phyloP scores from a whole-genome alignment of 495 filamentous ascomycete genomes.

The Glonium stellatum region DNA sequence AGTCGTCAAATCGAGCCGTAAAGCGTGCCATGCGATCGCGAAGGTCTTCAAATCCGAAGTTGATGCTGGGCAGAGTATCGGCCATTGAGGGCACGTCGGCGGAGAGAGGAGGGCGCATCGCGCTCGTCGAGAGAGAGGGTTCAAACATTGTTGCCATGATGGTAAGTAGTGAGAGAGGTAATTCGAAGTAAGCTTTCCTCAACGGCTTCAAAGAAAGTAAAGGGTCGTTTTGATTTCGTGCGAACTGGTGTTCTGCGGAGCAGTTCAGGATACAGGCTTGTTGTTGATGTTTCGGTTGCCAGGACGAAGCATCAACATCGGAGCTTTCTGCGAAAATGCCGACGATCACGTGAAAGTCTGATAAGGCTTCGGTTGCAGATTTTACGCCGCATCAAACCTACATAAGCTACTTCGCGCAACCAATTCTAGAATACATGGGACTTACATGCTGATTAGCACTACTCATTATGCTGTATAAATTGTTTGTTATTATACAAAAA shows the following conservation, averaged over 20 bases:
- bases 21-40: constrained; percentile 93
- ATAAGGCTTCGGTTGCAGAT: no score
- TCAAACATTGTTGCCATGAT: constrained; percentile 68
- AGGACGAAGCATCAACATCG: not conserved
- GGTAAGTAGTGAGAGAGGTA: not conserved
- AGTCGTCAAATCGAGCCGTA: constrained; percentile 82
- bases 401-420: no score
- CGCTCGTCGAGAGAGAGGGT: constrained; percentile 65
- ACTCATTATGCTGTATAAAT: constrained; percentile 15
- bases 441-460: not conserved
- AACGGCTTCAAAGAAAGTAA: no score
- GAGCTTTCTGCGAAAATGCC: not conserved
- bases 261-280: not conserved
- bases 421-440: no score
- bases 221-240: not conserved
- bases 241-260: not conserved
- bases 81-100: constrained; percentile 59
- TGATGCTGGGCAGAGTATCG: constrained; percentile 78
- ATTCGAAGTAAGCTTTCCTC: no score
- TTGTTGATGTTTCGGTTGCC: not conserved
- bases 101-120: constrained; percentile 61
- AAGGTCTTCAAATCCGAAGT: constrained; percentile 94
- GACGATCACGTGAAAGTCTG: not conserved
- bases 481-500: not conserved
- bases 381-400: no score